These are phyloP conservation scores for Colletotrichum simmondsii DNA, from an alignment of 2,329 filamentous ascomycete species.

Conservation along the genomic window DNA sequence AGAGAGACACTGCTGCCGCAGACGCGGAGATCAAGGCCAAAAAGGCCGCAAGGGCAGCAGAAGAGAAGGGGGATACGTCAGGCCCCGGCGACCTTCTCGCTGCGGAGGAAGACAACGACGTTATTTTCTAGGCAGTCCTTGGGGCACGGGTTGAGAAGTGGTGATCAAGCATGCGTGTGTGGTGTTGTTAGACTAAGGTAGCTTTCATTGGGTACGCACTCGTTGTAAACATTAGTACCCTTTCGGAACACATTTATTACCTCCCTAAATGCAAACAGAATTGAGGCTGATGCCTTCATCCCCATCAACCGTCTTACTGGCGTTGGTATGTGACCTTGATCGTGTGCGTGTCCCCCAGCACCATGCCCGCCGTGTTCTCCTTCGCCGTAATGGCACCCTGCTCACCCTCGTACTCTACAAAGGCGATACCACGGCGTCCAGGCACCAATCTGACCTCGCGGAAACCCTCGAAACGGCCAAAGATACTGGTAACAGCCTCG, in stretches of 20 bases:
- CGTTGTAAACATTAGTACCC: constrained; percentile 7
- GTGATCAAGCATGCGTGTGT: background rate
- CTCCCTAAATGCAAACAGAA: background rate
- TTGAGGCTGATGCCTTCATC: background rate
- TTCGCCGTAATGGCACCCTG: constrained; percentile 91
- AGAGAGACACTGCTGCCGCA: constrained; percentile 76
- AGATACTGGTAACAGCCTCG: constrained; percentile 82
- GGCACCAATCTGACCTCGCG: constrained; percentile 92
- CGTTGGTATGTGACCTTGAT: constrained; percentile 98
- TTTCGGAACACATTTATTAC: background rate
- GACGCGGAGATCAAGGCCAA: constrained; percentile 82
- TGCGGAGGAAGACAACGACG: constrained; percentile 82
- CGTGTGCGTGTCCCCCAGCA: constrained; percentile 74
- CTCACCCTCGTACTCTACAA: constrained; percentile 95
- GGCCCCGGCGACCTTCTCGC: constrained; percentile 75
- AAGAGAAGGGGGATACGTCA: constrained; percentile 50
- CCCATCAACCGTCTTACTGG: constrained; percentile 64
- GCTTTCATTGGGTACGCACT: background rate
- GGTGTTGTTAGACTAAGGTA: background rate
- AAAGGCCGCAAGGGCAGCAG: constrained; percentile 47
- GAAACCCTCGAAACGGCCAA: constrained; percentile 92
- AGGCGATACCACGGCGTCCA: constrained; percentile 87
- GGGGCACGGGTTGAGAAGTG: background rate
- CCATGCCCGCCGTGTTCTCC: constrained; percentile 90
- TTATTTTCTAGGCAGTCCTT: constrained; percentile 75